Conservation (phyloP, 2,329 filamentous ascomycete species). For the Cercospora sp. region DNA sequence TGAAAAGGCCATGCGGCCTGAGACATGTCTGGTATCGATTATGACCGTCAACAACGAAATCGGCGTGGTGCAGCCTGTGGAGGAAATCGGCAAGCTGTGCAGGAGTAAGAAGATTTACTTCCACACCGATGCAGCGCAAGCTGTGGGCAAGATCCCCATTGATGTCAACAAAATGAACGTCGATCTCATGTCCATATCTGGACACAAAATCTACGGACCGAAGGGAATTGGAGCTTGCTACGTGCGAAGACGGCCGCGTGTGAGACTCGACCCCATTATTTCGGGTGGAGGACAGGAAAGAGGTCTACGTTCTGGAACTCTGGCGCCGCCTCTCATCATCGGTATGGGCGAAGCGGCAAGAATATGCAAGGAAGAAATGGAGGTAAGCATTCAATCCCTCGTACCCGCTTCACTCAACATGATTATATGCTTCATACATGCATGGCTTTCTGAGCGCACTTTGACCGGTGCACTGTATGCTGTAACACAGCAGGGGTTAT, state of each 20-base stretch:
- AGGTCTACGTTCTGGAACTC: slow-evolving; percentile 88
- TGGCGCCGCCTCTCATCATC: slow-evolving; percentile 83
- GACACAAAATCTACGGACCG: slow-evolving; percentile 97
- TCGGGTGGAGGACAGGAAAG: slow-evolving; percentile 94
- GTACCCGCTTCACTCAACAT: slow-evolving; percentile 42
- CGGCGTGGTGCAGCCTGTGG: slow-evolving; percentile 94
- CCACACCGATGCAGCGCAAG: slow-evolving; percentile 94
- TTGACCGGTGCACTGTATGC: slow-evolving; percentile 54
- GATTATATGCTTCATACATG: slow-evolving; percentile 85
- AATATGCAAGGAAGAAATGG: slow-evolving; percentile 84
- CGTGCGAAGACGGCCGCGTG: slow-evolving; percentile 85
- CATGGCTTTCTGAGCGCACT: slow-evolving; percentile 83
- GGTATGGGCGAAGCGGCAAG: slow-evolving; percentile 95
- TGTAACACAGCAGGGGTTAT: slow-evolving; percentile 67
- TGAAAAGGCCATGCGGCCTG: slow-evolving; percentile 83
- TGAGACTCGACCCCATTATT: slow-evolving; percentile 93
- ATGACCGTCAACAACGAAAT: slow-evolving; percentile 99
- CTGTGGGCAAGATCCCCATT: slow-evolving; percentile 95
- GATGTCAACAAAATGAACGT: slow-evolving; percentile 98
- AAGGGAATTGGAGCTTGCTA: slow-evolving; percentile 98
- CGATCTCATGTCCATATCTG: slow-evolving; percentile 97
- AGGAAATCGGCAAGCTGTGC: slow-evolving; percentile 90
- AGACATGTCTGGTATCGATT: slow-evolving; percentile 89
- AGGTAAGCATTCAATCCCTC: slow-evolving; percentile 59
- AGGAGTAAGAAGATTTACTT: slow-evolving; percentile 93